Conservation (phyloP, 2,329 filamentous ascomycete genomes). For the Cytospora paraplurivora region DNA sequence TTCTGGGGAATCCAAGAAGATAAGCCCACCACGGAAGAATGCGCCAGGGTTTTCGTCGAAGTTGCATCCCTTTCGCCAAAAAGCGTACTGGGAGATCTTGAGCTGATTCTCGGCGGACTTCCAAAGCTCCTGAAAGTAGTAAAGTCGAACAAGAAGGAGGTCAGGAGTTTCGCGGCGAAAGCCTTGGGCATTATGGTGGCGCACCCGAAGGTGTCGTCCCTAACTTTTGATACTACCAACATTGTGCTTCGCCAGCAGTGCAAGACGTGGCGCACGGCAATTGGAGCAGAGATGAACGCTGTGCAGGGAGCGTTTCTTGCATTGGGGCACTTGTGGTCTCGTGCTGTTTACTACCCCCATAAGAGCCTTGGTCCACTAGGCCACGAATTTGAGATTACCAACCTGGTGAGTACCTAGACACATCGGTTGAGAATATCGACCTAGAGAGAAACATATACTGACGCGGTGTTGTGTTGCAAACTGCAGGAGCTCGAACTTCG, state of each 20-base stretch:
- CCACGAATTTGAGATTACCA: neutral
- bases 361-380: neutral
- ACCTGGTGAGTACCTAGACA: neutral
- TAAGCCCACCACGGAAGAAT: slow-evolving; percentile 48
- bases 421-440: neutral
- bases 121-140: slow-evolving; percentile 60
- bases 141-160: slow-evolving; percentile 70
- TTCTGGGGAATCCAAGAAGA: slow-evolving; percentile 57
- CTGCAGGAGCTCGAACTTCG: neutral
- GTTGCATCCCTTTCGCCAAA: slow-evolving; percentile 52
- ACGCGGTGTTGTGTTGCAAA: slow-evolving; percentile 11
- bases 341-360: slow-evolving; percentile 46
- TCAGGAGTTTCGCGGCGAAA: slow-evolving; percentile 67
- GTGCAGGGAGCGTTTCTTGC: slow-evolving; percentile 52
- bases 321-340: slow-evolving; percentile 47
- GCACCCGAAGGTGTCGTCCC: slow-evolving; percentile 47
- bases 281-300: slow-evolving; percentile 48
- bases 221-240: slow-evolving; percentile 35
- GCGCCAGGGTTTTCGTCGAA: slow-evolving; percentile 56
- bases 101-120: slow-evolving; percentile 53
- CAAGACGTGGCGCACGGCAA: slow-evolving; percentile 56
- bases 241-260: slow-evolving; percentile 50
- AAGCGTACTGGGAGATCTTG: slow-evolving; percentile 30
- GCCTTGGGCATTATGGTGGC: slow-evolving; percentile 77
- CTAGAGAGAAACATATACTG: slow-evolving; percentile 11